A percentile compares a stretch with the other conserved stretches of the same genome.
phyloP scores from a whole-genome alignment of 2,329 filamentous ascomycete species.

The Beauveria sp. region DNA sequence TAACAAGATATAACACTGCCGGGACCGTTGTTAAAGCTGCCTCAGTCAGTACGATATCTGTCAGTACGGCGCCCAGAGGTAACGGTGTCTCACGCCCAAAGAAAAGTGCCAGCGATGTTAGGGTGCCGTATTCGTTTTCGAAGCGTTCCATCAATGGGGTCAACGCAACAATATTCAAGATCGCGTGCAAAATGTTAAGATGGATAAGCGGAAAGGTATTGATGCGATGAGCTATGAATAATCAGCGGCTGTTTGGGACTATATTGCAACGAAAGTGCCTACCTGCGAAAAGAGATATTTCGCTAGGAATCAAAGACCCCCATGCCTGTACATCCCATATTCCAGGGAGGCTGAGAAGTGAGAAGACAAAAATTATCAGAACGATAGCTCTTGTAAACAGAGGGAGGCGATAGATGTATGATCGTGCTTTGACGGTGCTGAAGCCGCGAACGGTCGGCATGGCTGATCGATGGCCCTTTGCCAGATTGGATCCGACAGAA shows the following conservation, averaged over 20 bases:
- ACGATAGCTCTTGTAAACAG: constrained; percentile 72
- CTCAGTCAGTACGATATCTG: constrained; percentile 8
- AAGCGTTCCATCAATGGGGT: constrained; percentile 89
- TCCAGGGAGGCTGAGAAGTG: constrained; percentile 60
- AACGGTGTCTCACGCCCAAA: constrained; percentile 67
- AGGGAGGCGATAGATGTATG: constrained; percentile 78
- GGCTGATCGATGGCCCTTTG: constrained; percentile 12
- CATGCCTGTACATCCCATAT: constrained; percentile 67
- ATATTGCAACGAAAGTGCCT: constrained; percentile 26
- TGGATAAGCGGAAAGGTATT: constrained; percentile 92
- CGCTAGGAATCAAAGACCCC: constrained; percentile 70
- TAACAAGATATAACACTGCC: constrained; percentile 68
- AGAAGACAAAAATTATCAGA: constrained; percentile 52
- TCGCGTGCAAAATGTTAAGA: constrained; percentile 67
- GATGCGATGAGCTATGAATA: constrained; percentile 68
- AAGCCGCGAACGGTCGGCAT: constrained; percentile 39
- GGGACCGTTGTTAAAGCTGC: constrained; percentile 76
- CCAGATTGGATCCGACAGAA: not conserved
- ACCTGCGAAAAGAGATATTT: constrained; percentile 67
- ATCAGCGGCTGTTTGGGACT: constrained; percentile 1
- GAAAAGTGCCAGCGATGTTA: constrained; percentile 81
- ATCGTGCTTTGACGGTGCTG: constrained; percentile 65
- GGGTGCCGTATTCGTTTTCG: constrained; percentile 83
- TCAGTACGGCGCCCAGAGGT: not conserved
- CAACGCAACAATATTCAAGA: constrained; percentile 72